Conservation (phyloP, 805 yeast species). For the Candida piceae region DNA sequence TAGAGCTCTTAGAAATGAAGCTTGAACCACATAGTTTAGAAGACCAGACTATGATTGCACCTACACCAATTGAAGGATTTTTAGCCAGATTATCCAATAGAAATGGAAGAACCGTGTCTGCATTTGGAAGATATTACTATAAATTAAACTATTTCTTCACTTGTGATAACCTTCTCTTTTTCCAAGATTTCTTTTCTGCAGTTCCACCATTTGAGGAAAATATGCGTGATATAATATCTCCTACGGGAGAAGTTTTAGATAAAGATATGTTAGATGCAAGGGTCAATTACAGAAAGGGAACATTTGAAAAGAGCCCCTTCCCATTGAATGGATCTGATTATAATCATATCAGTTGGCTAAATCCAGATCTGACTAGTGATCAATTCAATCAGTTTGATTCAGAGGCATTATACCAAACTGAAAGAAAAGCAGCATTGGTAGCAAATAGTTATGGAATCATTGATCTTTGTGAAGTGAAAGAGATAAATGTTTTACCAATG, state of each 20-base stretch:
- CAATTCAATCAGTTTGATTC: constrained; percentile 48
- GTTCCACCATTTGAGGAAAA: constrained; percentile 49
- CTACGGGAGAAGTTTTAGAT: constrained; percentile 32
- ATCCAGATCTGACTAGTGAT: constrained; percentile 28
- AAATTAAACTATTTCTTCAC: constrained; percentile 62
- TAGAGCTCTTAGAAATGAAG: constrained; percentile 55
- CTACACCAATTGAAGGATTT: constrained; percentile 80
- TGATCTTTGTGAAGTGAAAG: constrained; percentile 48
- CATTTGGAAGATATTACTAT: constrained; percentile 35
- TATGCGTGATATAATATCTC: constrained; percentile 22
- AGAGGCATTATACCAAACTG: constrained; percentile 58
- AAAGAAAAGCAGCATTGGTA: constrained; percentile 53
- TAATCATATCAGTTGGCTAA: constrained; percentile 62
- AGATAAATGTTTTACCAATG: constrained; percentile 32
- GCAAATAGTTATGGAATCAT: constrained; percentile 56
- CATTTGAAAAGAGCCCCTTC: constrained; percentile 51
- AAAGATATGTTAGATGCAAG: constrained; percentile 18
- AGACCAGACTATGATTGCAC: constrained; percentile 42
- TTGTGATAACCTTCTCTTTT: constrained; percentile 55
- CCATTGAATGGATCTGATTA: constrained; percentile 41
- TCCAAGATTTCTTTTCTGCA: constrained; percentile 48
- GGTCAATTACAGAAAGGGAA: constrained; percentile 27
- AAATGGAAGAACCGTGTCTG: constrained; percentile 33
- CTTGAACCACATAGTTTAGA: constrained; percentile 34
- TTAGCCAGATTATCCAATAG: constrained; percentile 51